A percentile compares a stretch with the other conserved stretches of the same genome.
Evolutionary conservation across 2,329 filamentous ascomycete genomes (phyloP).

Genomic region (Venturiaceae sp.): DNA sequence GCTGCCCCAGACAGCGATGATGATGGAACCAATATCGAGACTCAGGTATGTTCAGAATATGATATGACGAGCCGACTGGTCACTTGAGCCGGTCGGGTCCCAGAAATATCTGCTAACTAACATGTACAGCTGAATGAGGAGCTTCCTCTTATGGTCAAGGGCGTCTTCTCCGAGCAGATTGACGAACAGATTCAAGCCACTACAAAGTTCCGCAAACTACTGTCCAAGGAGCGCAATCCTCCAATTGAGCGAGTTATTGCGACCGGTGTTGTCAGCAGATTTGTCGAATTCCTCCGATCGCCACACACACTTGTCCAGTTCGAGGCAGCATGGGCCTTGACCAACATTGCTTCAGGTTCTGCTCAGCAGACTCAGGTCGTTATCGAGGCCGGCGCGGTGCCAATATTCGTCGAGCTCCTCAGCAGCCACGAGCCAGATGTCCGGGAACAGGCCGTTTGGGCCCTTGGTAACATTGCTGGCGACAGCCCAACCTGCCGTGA

Average conservation of each 20-base stretch:
- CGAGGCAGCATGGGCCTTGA: slow-evolving; percentile 96
- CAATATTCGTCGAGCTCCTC: slow-evolving; percentile 95
- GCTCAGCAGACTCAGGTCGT: slow-evolving; percentile 97
- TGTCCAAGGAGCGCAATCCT: slow-evolving; percentile 98
- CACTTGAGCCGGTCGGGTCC: not conserved
- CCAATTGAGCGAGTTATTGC: slow-evolving; percentile 99
- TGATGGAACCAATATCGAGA: slow-evolving; percentile 89
- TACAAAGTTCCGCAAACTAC: slow-evolving; percentile 94
- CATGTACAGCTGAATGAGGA: slow-evolving; percentile 83
- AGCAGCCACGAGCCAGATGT: slow-evolving; percentile 96
- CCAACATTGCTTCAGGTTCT: slow-evolving; percentile 97
- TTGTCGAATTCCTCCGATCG: slow-evolving; percentile 96
- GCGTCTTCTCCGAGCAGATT: slow-evolving; percentile 98
- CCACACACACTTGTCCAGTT: slow-evolving; percentile 98
- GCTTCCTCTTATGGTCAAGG: slow-evolving; percentile 94
- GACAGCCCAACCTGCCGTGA: slow-evolving; percentile 97
- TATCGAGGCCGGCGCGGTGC: slow-evolving; percentile 94
- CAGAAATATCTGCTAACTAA: not conserved
- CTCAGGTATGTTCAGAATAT: slow-evolving; percentile 62
- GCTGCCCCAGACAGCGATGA: slow-evolving; percentile 95
- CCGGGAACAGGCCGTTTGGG: slow-evolving; percentile 96
- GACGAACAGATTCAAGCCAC: slow-evolving; percentile 95
- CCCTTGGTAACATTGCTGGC: slow-evolving; percentile 95
- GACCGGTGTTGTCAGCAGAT: slow-evolving; percentile 93
- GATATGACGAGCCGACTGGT: not conserved